Base-by-base conservation (phyloP, 768 basidiomycete species). In the Lentinula edodes region DNA sequence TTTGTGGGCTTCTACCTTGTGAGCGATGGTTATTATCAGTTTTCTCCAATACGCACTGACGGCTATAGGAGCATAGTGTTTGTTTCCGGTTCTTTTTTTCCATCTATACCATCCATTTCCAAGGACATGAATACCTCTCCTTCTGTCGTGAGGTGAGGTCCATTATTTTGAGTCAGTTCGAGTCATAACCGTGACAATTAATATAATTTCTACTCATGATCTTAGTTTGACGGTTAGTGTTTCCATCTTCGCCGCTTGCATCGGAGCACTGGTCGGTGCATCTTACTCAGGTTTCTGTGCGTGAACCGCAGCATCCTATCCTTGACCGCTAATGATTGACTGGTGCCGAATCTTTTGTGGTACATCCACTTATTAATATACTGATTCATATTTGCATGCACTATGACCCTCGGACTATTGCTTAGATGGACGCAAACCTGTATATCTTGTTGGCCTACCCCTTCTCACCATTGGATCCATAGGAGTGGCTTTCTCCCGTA, bases 81-180 rank as follows among this genome's bases (percentile, higher is more conserved):
- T 62, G 83, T 88, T 0, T 75, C 83, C 6, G 86, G 83, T 0
- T 83, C 83, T 0, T 91, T 93, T 69, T 78, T 90, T 2, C 90
- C 90, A 0, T 84, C 85, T 0, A 88, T 93, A 60, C 89, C 90
- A 0, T 81, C 88, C 54, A 85, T 94, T 50, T 84, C 90, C 7
- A 72, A 70, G 32, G 90, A 93, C 62, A 71, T 93, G 9, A 52
- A 80, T 28, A 77, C 87, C 0, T 82, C 88, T 0, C 80, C 79
- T 0, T 65, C 81, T 15, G 70, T 87, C 16, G 79, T 91, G 55
- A 88, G 85, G 79, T 91, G 55, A 88, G 85, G 85, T 84, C 58
- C 15, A 71, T 28, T 39, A 13, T 39, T 34, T 32, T 12, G 50
- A n/a, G 53, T 35, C 35, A 38, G 38, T 38, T 46, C 23, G 16